These are phyloP conservation scores for Acer campestre DNA, from an alignment of 345 rosid genomes.

Conservation along the genomic window DNA sequence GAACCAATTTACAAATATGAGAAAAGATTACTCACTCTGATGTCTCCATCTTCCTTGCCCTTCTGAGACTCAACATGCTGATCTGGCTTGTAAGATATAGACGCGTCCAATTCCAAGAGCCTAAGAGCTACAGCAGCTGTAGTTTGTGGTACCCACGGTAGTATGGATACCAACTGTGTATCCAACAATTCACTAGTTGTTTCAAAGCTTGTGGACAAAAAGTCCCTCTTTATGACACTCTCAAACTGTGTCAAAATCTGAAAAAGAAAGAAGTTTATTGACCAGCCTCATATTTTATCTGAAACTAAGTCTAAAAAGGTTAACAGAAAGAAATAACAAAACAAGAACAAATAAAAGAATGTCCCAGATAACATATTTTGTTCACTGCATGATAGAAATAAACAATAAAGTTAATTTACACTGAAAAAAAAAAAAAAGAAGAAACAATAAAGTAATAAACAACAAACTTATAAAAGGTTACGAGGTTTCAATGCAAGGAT, in stretches of 20 bases:
- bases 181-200: conserved; percentile 65
- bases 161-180: conserved; percentile 38
- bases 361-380: neutral
- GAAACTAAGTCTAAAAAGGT: neutral
- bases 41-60: conserved; percentile 45
- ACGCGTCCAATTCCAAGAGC: conserved; percentile 63
- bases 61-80: conserved; percentile 48
- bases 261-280: neutral
- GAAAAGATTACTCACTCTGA: conserved; percentile 45
- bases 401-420: neutral
- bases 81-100: conserved; percentile 52
- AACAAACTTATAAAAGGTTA: neutral
- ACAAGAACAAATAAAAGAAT: neutral
- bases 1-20: neutral
- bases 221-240: conserved; percentile 57
- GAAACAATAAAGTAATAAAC: neutral
- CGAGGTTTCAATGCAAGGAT: neutral
- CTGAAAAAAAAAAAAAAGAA: neutral
- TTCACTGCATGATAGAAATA: neutral
- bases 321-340: neutral
- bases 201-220: conserved; percentile 62
- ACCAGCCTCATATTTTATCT: neutral
- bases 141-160: conserved; percentile 85
- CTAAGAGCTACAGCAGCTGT: conserved; percentile 74
- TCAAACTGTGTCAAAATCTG: conserved; percentile 73